These are phyloP conservation scores for Beta corolliflora DNA, from an alignment of 179 eudicot species.

Conservation along the genomic window DNA sequence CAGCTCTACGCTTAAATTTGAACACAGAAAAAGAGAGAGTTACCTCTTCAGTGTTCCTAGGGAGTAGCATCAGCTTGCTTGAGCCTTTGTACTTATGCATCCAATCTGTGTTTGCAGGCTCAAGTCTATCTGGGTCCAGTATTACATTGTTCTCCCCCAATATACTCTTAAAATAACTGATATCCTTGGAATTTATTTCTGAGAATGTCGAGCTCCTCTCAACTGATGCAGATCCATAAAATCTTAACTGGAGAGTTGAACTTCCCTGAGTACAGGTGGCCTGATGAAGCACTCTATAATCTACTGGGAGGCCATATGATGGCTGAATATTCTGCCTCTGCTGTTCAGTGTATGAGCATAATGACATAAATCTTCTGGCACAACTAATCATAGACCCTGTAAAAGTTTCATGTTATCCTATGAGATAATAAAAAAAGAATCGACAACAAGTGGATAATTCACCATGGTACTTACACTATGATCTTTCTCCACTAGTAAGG, in stretches of 20 bases:
- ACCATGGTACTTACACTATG: neutral
- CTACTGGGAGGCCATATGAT: constrained; percentile 17
- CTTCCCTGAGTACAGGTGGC: constrained; percentile 21
- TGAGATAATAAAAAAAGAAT: constrained; percentile 3
- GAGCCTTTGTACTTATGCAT: constrained; percentile 84
- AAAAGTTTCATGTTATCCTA: constrained; percentile 14
- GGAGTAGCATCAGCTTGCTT: constrained; percentile 85
- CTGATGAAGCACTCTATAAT: constrained; percentile 18
- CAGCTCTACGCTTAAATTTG: too few species aligned
- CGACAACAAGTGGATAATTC: neutral
- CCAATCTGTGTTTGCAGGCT: constrained; percentile 92
- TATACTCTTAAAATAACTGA: constrained; percentile 64
- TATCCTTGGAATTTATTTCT: constrained; percentile 60
- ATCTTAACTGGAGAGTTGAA: constrained; percentile 37
- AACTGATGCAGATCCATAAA: constrained; percentile 48
- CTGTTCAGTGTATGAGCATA: constrained; percentile 24
- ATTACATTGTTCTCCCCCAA: constrained; percentile 84
- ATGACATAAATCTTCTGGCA: constrained; percentile 21
- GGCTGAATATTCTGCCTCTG: constrained; percentile 17
- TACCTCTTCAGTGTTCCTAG: constrained; percentile 85
- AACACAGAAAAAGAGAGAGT: neutral
- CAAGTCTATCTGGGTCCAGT: constrained; percentile 75
- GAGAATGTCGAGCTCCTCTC: constrained; percentile 68
- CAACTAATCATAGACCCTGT: constrained; percentile 38
- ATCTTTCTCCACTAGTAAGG: neutral